Conservation (phyloP, 495 filamentous ascomycete species). For the Podospora pseudoanserina region DNA sequence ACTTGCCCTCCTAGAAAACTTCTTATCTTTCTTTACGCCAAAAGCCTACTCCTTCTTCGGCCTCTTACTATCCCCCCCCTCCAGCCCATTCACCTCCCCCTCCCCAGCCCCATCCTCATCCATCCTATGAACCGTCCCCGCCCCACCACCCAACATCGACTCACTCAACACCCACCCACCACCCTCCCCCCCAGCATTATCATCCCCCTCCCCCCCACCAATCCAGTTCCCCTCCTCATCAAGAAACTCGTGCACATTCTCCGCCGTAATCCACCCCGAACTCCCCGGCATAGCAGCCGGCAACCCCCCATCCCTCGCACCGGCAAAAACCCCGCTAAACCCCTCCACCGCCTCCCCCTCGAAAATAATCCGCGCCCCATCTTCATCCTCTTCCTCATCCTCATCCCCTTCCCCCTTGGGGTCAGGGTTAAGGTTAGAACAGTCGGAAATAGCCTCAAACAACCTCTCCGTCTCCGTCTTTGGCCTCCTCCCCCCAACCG, state of each 20-base stretch:
- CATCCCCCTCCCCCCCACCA: slow-evolving; percentile 26
- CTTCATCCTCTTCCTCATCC: slow-evolving; percentile 52
- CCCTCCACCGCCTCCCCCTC: slow-evolving; percentile 52
- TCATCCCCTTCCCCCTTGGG: slow-evolving; percentile 45
- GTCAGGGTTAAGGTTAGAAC: slow-evolving; percentile 88
- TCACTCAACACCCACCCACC: slow-evolving; percentile 27
- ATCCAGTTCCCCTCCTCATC: slow-evolving; percentile 56
- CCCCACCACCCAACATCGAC: slow-evolving; percentile 39
- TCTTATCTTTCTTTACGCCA: not conserved
- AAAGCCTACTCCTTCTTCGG: not conserved
- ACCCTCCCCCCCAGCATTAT: slow-evolving; percentile 29
- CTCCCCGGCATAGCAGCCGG: slow-evolving; percentile 80
- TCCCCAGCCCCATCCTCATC: slow-evolving; percentile 37
- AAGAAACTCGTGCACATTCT: slow-evolving; percentile 81
- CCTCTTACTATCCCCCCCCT: slow-evolving; percentile 20
- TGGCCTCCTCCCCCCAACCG: slow-evolving; percentile 9
- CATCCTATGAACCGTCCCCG: slow-evolving; percentile 38
- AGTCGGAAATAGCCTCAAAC: slow-evolving; percentile 77
- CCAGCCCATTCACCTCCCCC: slow-evolving; percentile 29
- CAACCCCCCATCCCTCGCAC: slow-evolving; percentile 50
- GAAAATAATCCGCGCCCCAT: slow-evolving; percentile 53
- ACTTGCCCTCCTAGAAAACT: too few species aligned
- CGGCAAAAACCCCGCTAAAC: slow-evolving; percentile 42
- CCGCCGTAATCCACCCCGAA: slow-evolving; percentile 92
- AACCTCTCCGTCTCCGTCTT: slow-evolving; percentile 46